Base-by-base conservation (phyloP, 306 rosid genomes). In the Echinosophora koreensis region DNA sequence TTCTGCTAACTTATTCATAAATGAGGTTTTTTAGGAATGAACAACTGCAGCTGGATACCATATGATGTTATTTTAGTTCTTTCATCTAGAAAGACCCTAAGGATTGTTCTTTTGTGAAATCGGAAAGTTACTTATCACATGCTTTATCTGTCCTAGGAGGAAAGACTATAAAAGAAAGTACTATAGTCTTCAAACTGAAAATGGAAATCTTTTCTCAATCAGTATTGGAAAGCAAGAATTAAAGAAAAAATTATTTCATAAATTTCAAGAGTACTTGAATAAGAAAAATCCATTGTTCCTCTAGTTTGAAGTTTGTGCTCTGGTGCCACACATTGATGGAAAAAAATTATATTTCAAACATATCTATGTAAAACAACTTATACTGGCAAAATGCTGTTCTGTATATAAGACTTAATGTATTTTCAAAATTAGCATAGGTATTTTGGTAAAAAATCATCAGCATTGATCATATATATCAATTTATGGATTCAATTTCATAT, bases 401-500 rank as follows among this genome's bases (percentile, higher is more conserved):
- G 50, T 13, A 12, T 18, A 44, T 22, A 42, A 22, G 22, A 22
- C n/a, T n/a, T n/a, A n/a, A 22, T 22, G 22, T 22, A 22, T 22
- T 22, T 22, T 22, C 1, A 22, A 22, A 22, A 22, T 22, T 22
- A 22, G 22, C 22, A 22, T 22, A 22, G 22, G 22, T 22, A 22
- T 22, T 22, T 18, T 5, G 17, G 5, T 66, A n/a, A 22, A 6
- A 13, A 44, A 38, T 18, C 18, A 2, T 3, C 4, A 14, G 42
- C 44, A 14, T 28, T 28, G n/a, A 35, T 28, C 65, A 22, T 22
- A n/a, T 37, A 50, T 65, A 39, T 44, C 15, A 28, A 46, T 37
- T 51, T 61, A 51, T 52, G 73, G 51, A 35, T 22, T 35, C 64
- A 22, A 71, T 62, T 61, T 61, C 27, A 49, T 34, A 18, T 61